phyloP scores from a whole-genome alignment of 1,139 yeast species.

The Debaryomycetaceae sp. region DNA sequence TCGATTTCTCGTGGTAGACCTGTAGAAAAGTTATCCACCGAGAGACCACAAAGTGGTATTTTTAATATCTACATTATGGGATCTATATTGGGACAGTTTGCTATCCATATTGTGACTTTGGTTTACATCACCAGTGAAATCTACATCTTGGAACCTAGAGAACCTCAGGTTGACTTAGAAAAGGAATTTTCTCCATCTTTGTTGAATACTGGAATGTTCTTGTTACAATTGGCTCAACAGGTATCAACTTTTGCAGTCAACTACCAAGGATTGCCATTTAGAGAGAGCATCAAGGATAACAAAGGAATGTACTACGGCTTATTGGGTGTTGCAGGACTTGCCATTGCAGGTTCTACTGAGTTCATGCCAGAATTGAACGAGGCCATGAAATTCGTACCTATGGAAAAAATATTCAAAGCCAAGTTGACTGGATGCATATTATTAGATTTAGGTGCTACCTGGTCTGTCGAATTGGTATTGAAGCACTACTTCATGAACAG shows the following conservation, averaged over 20 bases:
- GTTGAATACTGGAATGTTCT: slow-evolving; percentile 92
- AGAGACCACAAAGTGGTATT: slow-evolving; percentile 97
- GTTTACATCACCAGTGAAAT: slow-evolving; percentile 81
- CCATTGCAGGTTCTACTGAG: slow-evolving; percentile 91
- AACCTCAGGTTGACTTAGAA: slow-evolving; percentile 83
- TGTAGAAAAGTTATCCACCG: slow-evolving; percentile 80
- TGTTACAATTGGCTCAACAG: slow-evolving; percentile 92
- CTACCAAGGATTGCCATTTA: slow-evolving; percentile 96
- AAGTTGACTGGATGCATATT: slow-evolving; percentile 73
- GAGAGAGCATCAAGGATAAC: slow-evolving; percentile 85
- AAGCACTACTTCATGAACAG: slow-evolving; percentile 87
- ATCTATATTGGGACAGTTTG: slow-evolving; percentile 93
- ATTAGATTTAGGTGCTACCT: slow-evolving; percentile 73
- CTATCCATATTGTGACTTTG: slow-evolving; percentile 81
- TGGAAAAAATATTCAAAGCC: slow-evolving; percentile 69
- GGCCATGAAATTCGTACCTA: slow-evolving; percentile 86
- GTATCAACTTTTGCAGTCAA: slow-evolving; percentile 97
- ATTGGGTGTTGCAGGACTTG: slow-evolving; percentile 84
- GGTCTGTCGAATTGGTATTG: slow-evolving; percentile 75
- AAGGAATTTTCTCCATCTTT: slow-evolving; percentile 85
- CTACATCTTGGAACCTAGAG: slow-evolving; percentile 86
- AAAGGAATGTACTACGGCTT: slow-evolving; percentile 97
- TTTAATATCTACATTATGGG: slow-evolving; percentile 96
- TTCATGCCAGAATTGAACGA: slow-evolving; percentile 92
- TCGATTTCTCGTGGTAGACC: slow-evolving; percentile 95